Evolutionary conservation across 192 early-diverging fungal species (phyloP).

Genomic region (Martensiomyces pterosporus): DNA sequence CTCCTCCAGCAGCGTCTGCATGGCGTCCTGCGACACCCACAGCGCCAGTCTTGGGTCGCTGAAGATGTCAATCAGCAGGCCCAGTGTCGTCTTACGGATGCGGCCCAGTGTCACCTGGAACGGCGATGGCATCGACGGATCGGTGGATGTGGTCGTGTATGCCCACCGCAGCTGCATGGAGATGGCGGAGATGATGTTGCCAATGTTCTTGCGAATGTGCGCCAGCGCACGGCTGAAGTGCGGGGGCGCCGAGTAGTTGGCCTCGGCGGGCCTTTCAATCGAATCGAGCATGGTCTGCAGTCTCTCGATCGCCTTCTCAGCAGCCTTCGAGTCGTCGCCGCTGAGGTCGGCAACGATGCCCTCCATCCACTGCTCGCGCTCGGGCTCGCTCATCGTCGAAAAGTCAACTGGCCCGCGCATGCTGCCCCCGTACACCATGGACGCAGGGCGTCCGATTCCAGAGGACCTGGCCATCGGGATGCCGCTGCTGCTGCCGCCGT

Average conservation of each 20-base stretch:
- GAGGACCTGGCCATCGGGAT: conserved; percentile 9
- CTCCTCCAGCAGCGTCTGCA: conserved; percentile 71
- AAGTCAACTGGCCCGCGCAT: conserved; percentile 27
- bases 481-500: too few species aligned
- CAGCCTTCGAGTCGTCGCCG: conserved; percentile 27
- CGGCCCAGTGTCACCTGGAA: conserved; percentile 46
- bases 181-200: conserved; percentile 18
- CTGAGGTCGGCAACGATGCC: conserved; percentile 30
- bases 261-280: conserved; percentile 1
- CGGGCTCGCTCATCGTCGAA: conserved; percentile 20
- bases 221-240: conserved; percentile 8
- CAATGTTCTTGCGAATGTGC: conserved; percentile 17
- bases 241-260: background rate
- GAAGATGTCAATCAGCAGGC: conserved; percentile 71
- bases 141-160: conserved; percentile 20
- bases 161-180: conserved; percentile 32
- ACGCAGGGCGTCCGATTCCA: conserved; percentile 1
- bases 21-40: conserved; percentile 56
- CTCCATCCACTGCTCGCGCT: conserved; percentile 38
- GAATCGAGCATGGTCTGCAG: conserved; percentile 15
- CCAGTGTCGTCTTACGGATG: conserved; percentile 65
- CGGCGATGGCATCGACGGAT: conserved; percentile 19
- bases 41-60: conserved; percentile 61
- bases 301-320: conserved; percentile 37
- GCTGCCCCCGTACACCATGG: conserved; percentile 13